Conservation (phyloP, 768 basidiomycete species). For the Rhizopogon rudus region DNA sequence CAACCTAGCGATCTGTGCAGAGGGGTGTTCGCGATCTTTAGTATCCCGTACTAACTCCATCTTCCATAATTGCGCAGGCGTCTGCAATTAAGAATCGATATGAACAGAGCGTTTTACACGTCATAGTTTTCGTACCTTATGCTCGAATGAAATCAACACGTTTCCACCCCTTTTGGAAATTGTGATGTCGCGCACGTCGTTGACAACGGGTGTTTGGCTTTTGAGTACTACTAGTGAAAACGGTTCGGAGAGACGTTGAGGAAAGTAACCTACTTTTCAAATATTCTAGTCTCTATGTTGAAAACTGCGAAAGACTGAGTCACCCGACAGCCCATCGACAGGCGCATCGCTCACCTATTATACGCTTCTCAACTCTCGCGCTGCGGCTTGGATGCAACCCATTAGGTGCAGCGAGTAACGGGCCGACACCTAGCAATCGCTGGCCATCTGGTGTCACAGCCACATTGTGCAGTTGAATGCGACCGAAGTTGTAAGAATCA, state of each 20-base stretch:
- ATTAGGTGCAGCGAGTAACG: constrained; percentile 34
- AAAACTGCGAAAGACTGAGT: constrained; percentile 31
- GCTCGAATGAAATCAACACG: constrained; percentile 44
- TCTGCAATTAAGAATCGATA: constrained; percentile 30
- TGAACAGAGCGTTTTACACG: background rate
- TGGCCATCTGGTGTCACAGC: constrained; percentile 42
- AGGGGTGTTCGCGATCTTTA: constrained; percentile 30
- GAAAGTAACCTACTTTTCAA: constrained; percentile 36
- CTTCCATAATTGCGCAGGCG: constrained; percentile 77
- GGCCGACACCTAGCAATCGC: constrained; percentile 46
- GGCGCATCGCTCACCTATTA: constrained; percentile 35
- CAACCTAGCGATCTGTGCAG: constrained; percentile 24
- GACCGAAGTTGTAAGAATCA: constrained; percentile 37
- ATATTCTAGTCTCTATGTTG: constrained; percentile 38
- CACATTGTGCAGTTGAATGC: constrained; percentile 44
- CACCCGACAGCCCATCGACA: background rate
- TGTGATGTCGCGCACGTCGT: constrained; percentile 50
- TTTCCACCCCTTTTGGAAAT: constrained; percentile 39
- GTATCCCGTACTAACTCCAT: constrained; percentile 56
- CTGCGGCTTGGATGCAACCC: constrained; percentile 43
- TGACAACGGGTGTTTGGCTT: constrained; percentile 51
- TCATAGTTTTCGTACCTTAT: constrained; percentile 25
- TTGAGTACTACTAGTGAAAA: constrained; percentile 8
- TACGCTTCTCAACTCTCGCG: constrained; percentile 48
- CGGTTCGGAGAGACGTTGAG: background rate